Percentiles rank a stretch among this genome's conserved stretches.
These are phyloP conservation scores for Plasmodiophora brassicae DNA, from an alignment of 208 protist species.

Conservation along the genomic window DNA sequence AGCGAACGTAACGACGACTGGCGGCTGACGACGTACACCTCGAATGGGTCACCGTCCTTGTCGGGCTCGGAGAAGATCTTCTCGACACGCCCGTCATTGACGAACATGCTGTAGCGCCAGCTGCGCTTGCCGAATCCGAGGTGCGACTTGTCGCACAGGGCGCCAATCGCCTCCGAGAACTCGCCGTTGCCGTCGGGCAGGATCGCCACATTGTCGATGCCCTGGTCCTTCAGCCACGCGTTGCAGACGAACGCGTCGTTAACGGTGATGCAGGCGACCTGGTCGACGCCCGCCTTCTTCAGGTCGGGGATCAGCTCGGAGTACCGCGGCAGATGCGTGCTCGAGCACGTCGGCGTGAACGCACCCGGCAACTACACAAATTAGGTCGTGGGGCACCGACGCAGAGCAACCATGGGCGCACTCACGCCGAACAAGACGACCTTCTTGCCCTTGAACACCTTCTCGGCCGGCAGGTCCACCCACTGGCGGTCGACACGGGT, in stretches of 20 bases:
- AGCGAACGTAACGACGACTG: not conserved
- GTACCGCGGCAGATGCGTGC: constrained; percentile 34
- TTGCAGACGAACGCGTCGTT: constrained; percentile 40
- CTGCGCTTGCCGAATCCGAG: constrained; percentile 38
- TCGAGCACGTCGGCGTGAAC: constrained; percentile 36
- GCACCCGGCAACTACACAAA: not conserved
- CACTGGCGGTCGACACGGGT: constrained; percentile 7
- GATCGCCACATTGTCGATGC: not conserved
- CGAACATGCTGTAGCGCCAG: constrained; percentile 34
- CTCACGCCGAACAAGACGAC: not conserved
- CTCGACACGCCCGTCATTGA: constrained; percentile 41
- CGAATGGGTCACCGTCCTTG: constrained; percentile 34
- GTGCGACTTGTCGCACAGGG: not conserved
- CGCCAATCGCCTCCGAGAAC: constrained; percentile 38
- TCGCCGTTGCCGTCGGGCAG: constrained; percentile 35
- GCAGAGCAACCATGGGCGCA: not conserved
- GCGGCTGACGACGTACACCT: constrained; percentile 27
- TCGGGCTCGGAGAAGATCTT: constrained; percentile 34
- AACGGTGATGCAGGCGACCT: constrained; percentile 29
- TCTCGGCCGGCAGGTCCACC: not conserved
- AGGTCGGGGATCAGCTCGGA: not conserved
- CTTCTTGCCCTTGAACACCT: constrained; percentile 28
- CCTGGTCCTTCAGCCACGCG: constrained; percentile 11
- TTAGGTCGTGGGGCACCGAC: not conserved
- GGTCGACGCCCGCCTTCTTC: constrained; percentile 16